Conservation (phyloP, 208 protist species). For the Naegleria gruberi region DNA sequence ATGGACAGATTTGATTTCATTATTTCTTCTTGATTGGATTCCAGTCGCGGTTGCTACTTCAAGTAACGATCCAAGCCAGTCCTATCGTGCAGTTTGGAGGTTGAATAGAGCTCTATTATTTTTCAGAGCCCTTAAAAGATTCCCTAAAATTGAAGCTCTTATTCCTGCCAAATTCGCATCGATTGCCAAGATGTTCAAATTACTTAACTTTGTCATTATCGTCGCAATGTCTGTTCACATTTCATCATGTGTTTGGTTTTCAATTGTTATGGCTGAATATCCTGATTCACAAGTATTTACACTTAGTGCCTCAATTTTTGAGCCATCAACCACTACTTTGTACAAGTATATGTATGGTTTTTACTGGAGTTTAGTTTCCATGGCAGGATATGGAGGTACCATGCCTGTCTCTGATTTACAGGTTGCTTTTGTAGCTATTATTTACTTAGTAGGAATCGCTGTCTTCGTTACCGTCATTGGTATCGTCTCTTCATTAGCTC, state of each 20-base stretch:
- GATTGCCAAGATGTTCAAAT: not conserved
- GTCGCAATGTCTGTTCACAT: not conserved
- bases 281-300: not conserved
- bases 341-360: constrained; percentile 24
- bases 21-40: not conserved
- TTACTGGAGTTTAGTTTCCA: constrained; percentile 32
- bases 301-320: not conserved
- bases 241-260: not conserved
- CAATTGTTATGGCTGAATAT: not conserved
- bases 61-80: not conserved
- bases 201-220: not conserved
- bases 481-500: not conserved
- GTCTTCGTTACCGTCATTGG: constrained; percentile 21
- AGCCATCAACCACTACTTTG: not conserved
- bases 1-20: not conserved
- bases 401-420: constrained; percentile 28
- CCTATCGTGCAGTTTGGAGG: not conserved
- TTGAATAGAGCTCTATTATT: not conserved
- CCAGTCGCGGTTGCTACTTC: not conserved
- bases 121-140: not conserved
- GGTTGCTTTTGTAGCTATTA: not conserved
- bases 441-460: not conserved
- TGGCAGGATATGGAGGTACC: constrained; percentile 31
- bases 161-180: not conserved
- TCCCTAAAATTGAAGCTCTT: not conserved